A percentile compares a stretch with the other conserved stretches of the same genome.
phyloP scores from a whole-genome alignment of 179 eudicot genomes.

The Patellifolia procumbens region DNA sequence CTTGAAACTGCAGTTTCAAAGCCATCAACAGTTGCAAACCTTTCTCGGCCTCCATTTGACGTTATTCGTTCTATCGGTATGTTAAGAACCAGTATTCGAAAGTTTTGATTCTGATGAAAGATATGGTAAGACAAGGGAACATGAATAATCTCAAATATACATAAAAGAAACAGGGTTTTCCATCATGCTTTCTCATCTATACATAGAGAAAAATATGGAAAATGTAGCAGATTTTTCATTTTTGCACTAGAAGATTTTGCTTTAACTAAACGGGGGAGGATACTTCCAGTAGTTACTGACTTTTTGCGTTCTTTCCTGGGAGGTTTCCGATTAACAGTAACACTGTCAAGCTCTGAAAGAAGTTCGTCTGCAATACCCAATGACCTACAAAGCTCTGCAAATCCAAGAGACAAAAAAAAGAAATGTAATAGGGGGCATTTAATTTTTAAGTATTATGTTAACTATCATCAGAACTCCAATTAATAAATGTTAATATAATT shows the following conservation, averaged over 20 bases:
- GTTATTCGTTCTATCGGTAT: conserved; percentile 34
- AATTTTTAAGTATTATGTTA: background rate
- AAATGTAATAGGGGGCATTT: background rate
- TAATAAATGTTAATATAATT: background rate
- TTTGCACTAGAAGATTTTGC: background rate
- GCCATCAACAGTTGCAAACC: conserved; percentile 28
- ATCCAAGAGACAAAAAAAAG: conserved; percentile 1
- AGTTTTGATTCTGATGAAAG: background rate
- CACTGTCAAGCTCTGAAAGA: conserved; percentile 43
- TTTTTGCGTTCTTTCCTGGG: conserved; percentile 64
- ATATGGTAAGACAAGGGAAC: background rate
- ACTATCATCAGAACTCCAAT: no score
- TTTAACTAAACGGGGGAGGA: conserved; percentile 36
- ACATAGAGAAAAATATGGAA: no score
- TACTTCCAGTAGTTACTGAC: conserved; percentile 48
- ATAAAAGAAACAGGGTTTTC: background rate
- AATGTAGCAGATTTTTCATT: background rate
- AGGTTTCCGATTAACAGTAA: conserved; percentile 46
- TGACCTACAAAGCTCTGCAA: conserved; percentile 67
- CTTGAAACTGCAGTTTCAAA: conserved; percentile 35
- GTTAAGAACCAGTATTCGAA: conserved; percentile 30
- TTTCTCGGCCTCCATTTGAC: conserved; percentile 34
- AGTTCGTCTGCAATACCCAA: conserved; percentile 39
- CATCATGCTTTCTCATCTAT: no score
- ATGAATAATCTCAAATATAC: background rate